Base-by-base conservation (phyloP, 352 stramenopile species). In the Globisporangium abappressorium region DNA sequence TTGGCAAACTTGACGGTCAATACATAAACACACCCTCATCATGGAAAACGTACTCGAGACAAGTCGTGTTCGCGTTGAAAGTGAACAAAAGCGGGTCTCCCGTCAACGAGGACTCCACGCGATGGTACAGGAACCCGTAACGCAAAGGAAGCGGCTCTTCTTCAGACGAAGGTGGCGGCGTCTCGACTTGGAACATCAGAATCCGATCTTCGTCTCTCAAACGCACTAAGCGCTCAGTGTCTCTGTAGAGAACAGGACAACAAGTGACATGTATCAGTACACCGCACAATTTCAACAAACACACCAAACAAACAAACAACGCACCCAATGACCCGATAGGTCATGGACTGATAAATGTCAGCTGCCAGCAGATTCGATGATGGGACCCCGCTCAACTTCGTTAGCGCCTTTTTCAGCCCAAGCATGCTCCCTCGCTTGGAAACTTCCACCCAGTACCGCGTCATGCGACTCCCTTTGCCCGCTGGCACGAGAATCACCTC, bases 311-410 rank as follows among this genome's bases (percentile, higher is more conserved):
- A 43, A 24, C 63, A 43, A 22, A 24, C 36, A 22, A 65, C 73
- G 26, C 68, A 85, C 76, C 78, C 77, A 33, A 94, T 81, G 26
- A 91, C 74, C 6, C 86, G 84, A 28, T 92, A 94, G 24, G 80
- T 81, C 78, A 90, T 91, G 5, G 79, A 90, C 57, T 94, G 82
- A 69, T 91, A 93, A 34, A 94, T 87, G 69, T 94, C 86, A 3
- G 76, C 84, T 5, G 83, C 73, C 15, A 94, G 47, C 20, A 92
- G 57, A 11, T 58, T 67, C 22, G 73, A 80, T 14, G 77, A 38
- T 9, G 67, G 70, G 24, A 90, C 71, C 11, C 74, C 79, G 46
- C 73, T 85, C 2, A 86, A 36, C 62, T 87, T 85, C 36, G 69
- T 70, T 55, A 90, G 30, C 12, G 80, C 84, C n/a, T 77, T 76